phyloP scores from a whole-genome alignment of 2,329 filamentous ascomycete species.

The Claviceps citrina region DNA sequence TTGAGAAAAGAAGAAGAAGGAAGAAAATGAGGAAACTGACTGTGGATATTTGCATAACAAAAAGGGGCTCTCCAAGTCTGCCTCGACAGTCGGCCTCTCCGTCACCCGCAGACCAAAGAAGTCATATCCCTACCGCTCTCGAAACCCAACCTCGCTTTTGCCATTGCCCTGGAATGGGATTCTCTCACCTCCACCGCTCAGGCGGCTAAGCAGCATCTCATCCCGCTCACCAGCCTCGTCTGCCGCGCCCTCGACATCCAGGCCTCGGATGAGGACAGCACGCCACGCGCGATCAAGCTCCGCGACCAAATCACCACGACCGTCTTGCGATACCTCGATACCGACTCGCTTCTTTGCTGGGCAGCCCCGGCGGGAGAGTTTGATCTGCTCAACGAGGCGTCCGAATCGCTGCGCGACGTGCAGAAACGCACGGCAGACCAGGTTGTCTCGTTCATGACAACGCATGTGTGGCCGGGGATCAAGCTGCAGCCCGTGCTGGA shows the following conservation, averaged over 20 bases:
- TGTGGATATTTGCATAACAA: background rate
- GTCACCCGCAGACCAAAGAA: conserved; percentile 57
- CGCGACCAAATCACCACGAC: conserved; percentile 49
- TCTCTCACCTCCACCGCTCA: conserved; percentile 66
- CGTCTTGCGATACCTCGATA: conserved; percentile 75
- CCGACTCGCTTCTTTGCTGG: conserved; percentile 88
- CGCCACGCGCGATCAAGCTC: conserved; percentile 30
- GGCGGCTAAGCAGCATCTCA: conserved; percentile 70
- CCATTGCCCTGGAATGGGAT: conserved; percentile 90
- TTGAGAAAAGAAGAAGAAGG: background rate
- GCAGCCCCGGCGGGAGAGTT: conserved; percentile 40
- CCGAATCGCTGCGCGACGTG: conserved; percentile 50
- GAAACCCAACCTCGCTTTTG: conserved; percentile 70
- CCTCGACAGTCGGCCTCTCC: conserved; percentile 65
- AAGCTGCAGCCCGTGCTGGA: conserved; percentile 70
- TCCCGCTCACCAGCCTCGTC: conserved; percentile 73
- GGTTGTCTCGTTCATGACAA: conserved; percentile 56
- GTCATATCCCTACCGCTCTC: conserved; percentile 55
- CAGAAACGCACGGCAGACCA: conserved; percentile 56
- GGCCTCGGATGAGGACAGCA: conserved; percentile 39
- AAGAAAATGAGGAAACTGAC: background rate
- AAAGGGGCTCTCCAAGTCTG: conserved; percentile 40
- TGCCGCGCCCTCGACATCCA: conserved; percentile 73
- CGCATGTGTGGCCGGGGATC: conserved; percentile 69
- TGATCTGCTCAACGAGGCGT: conserved; percentile 29